Evolutionary conservation across 306 rosid species (phyloP).

Genomic region (Glycine soja): DNA sequence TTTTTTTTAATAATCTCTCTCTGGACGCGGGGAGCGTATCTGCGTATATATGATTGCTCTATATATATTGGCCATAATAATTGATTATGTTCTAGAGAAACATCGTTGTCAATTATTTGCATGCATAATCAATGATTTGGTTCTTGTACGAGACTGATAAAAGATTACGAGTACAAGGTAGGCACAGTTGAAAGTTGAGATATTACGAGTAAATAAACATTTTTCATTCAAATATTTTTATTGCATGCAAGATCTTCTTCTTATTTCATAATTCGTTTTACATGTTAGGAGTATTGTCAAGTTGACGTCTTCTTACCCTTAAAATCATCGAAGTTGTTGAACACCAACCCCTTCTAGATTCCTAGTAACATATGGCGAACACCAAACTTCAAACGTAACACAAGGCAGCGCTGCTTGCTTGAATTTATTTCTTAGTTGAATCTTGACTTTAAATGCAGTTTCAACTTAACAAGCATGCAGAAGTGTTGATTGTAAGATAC

Average conservation of each 20-base stretch:
- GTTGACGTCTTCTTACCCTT: background rate
- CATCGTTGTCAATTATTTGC: background rate
- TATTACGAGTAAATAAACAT: background rate
- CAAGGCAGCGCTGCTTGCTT: constrained; percentile 23
- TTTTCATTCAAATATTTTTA: background rate
- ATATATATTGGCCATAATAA: background rate
- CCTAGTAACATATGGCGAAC: background rate
- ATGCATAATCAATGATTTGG: constrained; percentile 8
- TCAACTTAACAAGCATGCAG: constrained; percentile 31
- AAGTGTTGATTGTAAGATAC: constrained; percentile 4
- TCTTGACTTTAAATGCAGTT: constrained; percentile 28
- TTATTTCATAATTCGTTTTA: background rate
- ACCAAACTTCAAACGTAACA: constrained; percentile 24
- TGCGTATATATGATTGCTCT: background rate
- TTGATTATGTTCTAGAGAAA: background rate
- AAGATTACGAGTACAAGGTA: background rate
- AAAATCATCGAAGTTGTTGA: constrained; percentile 30
- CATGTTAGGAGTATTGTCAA: constrained; percentile 37
- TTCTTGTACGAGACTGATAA: background rate
- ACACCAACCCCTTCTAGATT: constrained; percentile 25
- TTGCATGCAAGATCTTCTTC: background rate
- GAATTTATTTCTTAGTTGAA: constrained; percentile 17
- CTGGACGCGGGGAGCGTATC: background rate
- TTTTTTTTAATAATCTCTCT: background rate
- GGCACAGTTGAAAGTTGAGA: background rate